These are phyloP conservation scores for Chlamydomonas reinhardtii DNA, from an alignment of 163 green algal genomes.

Conservation along the genomic window DNA sequence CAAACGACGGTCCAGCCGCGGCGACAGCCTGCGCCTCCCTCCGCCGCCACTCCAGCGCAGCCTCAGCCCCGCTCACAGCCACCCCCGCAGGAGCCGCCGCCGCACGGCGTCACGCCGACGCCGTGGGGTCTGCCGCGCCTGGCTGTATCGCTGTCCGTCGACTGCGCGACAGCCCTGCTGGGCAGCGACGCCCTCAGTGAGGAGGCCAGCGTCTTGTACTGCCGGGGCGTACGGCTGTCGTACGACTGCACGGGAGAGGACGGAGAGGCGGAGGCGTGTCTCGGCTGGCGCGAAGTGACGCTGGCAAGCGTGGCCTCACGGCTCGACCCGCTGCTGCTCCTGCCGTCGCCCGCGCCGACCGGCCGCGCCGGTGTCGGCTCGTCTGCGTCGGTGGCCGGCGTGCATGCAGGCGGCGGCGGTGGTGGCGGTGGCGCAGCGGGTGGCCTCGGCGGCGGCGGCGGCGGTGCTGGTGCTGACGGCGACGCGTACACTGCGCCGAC, in stretches of 20 bases:
- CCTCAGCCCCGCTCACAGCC: too few species aligned
- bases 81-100: not conserved
- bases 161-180: slow-evolving; percentile 9
- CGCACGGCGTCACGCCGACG: not conserved
- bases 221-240: slow-evolving; percentile 10
- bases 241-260: not conserved
- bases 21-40: too few species aligned
- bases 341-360: too few species aligned
- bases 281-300: slow-evolving; percentile 27
- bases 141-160: not conserved
- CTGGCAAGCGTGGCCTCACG: slow-evolving; percentile 6
- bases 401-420: too few species aligned
- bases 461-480: not conserved
- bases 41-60: too few species aligned
- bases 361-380: too few species aligned
- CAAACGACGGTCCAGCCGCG: too few species aligned
- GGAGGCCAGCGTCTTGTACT: slow-evolving; percentile 36
- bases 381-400: too few species aligned
- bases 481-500: too few species aligned
- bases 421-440: not conserved
- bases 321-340: not conserved
- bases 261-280: not conserved
- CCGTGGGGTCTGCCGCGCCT: not conserved
- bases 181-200: slow-evolving; percentile 38
- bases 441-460: slow-evolving; percentile 2